phyloP scores from a whole-genome alignment of 192 early-diverging fungal species.

The Podila verticillata region DNA sequence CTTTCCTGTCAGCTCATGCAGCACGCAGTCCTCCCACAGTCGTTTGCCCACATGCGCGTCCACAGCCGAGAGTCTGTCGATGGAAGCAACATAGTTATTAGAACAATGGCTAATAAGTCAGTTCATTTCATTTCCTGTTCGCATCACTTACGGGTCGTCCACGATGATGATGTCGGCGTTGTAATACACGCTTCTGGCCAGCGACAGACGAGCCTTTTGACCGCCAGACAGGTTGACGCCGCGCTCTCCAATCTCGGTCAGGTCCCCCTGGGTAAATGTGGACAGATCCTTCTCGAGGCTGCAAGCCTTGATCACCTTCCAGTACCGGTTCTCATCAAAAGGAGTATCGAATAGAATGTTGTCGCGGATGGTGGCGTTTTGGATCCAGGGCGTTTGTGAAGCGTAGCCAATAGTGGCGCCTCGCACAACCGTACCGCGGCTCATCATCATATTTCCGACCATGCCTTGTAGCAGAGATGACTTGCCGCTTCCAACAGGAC shows the following conservation, averaged over 20 bases:
- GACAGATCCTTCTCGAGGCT: slow-evolving; percentile 64
- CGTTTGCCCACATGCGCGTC: slow-evolving; percentile 77
- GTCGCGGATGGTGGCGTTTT: slow-evolving; percentile 75
- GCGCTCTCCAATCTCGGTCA: slow-evolving; percentile 79
- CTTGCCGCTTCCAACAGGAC: slow-evolving; percentile 87
- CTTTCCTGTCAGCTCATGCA: slow-evolving; percentile 62
- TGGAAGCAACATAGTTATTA: neutral
- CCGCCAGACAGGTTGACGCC: slow-evolving; percentile 88
- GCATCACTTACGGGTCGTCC: slow-evolving; percentile 71
- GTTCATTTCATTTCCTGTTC: too few species aligned
- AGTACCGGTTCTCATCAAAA: slow-evolving; percentile 61
- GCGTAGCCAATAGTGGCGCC: slow-evolving; percentile 79
- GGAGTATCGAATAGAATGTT: slow-evolving; percentile 79
- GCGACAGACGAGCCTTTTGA: slow-evolving; percentile 87
- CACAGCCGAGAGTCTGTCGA: slow-evolving; percentile 76
- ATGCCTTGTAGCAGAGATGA: slow-evolving; percentile 85
- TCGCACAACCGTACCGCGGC: slow-evolving; percentile 64
- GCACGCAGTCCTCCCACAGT: slow-evolving; percentile 44
- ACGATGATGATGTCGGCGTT: slow-evolving; percentile 71
- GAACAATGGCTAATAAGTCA: neutral
- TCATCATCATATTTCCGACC: slow-evolving; percentile 82
- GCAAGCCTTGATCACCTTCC: slow-evolving; percentile 65
- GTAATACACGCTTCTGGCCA: slow-evolving; percentile 89
- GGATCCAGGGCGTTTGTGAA: slow-evolving; percentile 90
- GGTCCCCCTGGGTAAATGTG: slow-evolving; percentile 63